Base-by-base conservation (phyloP, 78 protist species). In the Capsaspora owczarzaki region DNA sequence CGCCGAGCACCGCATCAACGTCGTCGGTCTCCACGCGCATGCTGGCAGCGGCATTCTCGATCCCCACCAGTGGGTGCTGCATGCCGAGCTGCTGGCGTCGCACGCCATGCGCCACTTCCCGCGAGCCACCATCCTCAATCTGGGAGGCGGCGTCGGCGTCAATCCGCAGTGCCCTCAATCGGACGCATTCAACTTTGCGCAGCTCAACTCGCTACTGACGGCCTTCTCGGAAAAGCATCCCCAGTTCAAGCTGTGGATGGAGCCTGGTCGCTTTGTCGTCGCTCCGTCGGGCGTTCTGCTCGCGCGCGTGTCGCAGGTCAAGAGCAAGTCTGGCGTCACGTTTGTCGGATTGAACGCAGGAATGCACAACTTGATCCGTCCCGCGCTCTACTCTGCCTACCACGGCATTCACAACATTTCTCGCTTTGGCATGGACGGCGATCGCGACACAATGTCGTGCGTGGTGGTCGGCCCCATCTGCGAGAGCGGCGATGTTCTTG, bases 401-500 rank as follows among this genome's bases (percentile, higher is more conserved):
- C 79, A 75, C 79, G 41, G 16, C 12, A 40, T 75, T 14, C 29
- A 16, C 38, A 75, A 75, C 53, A 19, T 40, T 5, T 75, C 79
- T 4, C 27, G 37, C 43, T 19, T n/a, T 4, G 79, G 16, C 41
- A 38, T 3, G 53, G 41, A 12, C 53, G 41, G 41, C 79, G 31
- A 75, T 31, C n/a, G n/a, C n/a, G n/a, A n/a, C n/a, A n/a, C n/a
- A n/a, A n/a, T n/a, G n/a, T n/a, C n/a, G n/a, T n/a, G n/a, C n/a
- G n/a, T n/a, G n/a, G 79, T 75, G 40, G 79, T 75, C 43, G 79
- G 79, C 53, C 27, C 27, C 79, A 31, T 75, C 60, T 75, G 79
- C 66, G 79, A 75, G 37, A 37, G 43, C 27, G 79, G 79, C 14
- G 79, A 75, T 56, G 38, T 75, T 16, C 31, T 75, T 8, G 66